Conservation (phyloP, 441 rosid genomes). For the Populus hybrid region DNA sequence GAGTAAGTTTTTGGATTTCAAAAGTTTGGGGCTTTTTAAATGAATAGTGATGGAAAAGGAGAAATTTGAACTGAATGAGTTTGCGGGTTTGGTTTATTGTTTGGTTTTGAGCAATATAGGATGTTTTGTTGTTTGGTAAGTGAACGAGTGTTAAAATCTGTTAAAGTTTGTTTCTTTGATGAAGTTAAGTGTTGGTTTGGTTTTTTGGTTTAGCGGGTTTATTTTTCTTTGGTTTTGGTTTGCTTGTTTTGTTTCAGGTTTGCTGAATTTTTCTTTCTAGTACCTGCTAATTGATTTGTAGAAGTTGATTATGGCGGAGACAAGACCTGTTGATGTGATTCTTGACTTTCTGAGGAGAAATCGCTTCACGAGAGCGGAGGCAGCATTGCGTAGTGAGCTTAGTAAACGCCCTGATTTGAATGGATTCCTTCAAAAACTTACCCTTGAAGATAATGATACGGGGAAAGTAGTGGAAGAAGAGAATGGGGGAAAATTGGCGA, state of each 20-base stretch:
- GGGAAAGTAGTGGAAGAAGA: constrained; percentile 39
- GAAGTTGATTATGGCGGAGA: constrained; percentile 56
- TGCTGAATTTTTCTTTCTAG: constrained; percentile 24
- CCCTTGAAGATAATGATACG: constrained; percentile 48
- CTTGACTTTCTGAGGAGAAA: constrained; percentile 71
- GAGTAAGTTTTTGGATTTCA: background rate
- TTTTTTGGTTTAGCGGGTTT: background rate
- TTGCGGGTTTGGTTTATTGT: too few species aligned
- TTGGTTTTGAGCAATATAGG: background rate
- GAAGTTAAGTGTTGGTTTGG: background rate
- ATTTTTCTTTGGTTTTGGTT: background rate
- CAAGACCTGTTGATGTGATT: constrained; percentile 61
- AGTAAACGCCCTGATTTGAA: constrained; percentile 62
- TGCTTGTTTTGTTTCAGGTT: constrained; percentile 30
- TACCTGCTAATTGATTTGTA: constrained; percentile 18
- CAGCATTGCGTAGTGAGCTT: constrained; percentile 82
- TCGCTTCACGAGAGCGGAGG: constrained; percentile 83
- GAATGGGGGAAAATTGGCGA: constrained; percentile 26
- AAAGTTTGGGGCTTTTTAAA: background rate
- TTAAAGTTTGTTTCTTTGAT: background rate
- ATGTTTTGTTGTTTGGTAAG: background rate
- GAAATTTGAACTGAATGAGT: background rate
- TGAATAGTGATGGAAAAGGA: too few species aligned
- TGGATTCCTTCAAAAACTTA: constrained; percentile 64
- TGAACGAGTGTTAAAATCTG: background rate